Base-by-base conservation (phyloP, 2,329 filamentous ascomycete species). In the Dendryphion nanum region DNA sequence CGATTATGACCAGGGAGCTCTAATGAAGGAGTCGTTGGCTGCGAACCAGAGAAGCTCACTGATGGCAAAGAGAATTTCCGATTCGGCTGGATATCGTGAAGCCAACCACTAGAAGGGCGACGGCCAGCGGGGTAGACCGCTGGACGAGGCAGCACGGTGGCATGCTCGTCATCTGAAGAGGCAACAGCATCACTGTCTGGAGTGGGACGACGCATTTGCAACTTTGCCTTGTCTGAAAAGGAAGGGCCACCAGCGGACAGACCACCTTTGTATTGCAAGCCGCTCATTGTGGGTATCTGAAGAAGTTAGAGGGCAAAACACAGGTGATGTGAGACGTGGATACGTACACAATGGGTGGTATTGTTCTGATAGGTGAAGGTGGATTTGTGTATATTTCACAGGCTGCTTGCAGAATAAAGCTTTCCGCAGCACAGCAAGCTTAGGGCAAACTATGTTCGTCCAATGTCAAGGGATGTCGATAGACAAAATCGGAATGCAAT, bases 121-220 rank as follows among this genome's bases (percentile, higher is more conserved):
- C 62, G 53, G 17, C 46, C 53, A 10, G 44, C 47, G n/a, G 57
- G 45, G 36, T 55, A 57, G 7, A 12, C 16, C n/a, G 44, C 37
- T 14, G 51, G 47, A 21, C 53, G 53, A 33, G 50, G 38, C 6
- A 50, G 41, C n/a, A 50, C 37, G 16, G 54, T 51, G 41, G 53
- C 52, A 45, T 61, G 76, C 66, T 98, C 93, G 64, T 97, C 93
- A 64, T 97, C 93, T 10, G 90, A 96, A 50, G 91, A 97, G 36
- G 86, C 89, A 42, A 97, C 73, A 35, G 88, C 91, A 63, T 97
- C 91, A 3, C 90, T 96, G 61, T 97, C 93, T 16, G 91, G 91
- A 1, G 91, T 96, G 6, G 89, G 89, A 37, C 86, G 85, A 53
- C 90, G 81, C 39, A 83, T 77, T 38, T 73, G 72, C 21, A 73